These are phyloP conservation scores for Logfia minima DNA, from an alignment of 129 eudicot genomes.

Conservation along the genomic window DNA sequence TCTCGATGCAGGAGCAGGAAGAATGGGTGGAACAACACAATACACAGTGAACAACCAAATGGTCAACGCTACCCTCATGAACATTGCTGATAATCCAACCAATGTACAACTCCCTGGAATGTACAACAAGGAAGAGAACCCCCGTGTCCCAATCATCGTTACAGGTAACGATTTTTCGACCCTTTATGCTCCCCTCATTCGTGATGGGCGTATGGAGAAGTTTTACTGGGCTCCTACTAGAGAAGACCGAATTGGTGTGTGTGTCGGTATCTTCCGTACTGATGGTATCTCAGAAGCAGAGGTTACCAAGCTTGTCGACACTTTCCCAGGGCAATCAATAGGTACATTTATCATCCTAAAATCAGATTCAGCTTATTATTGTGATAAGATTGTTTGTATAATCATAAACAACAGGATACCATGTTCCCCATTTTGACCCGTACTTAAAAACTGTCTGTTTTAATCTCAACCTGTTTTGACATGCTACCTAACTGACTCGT, in stretches of 20 bases:
- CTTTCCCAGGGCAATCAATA: slow-evolving; percentile 98
- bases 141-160: slow-evolving; percentile 86
- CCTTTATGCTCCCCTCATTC: slow-evolving; percentile 92
- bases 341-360: slow-evolving; percentile 40
- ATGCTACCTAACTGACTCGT: no score
- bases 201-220: slow-evolving; percentile 99
- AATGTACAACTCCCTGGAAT: slow-evolving; percentile 96
- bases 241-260: slow-evolving; percentile 92
- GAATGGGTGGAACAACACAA: slow-evolving; percentile 97
- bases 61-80: slow-evolving; percentile 99
- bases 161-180: slow-evolving; percentile 98
- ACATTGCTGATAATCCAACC: slow-evolving; percentile 97
- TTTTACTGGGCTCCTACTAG: slow-evolving; percentile 99
- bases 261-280: slow-evolving; percentile 69
- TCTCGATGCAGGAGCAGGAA: slow-evolving; percentile 97
- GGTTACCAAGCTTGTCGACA: slow-evolving; percentile 74
- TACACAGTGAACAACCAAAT: slow-evolving; percentile 99
- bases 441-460: no score
- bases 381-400: not conserved
- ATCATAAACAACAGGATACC: not conserved
- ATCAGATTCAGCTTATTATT: not conserved
- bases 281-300: slow-evolving; percentile 54
- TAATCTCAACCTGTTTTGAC: no score
- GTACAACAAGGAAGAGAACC: slow-evolving; percentile 96
- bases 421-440: no score